Base-by-base conservation (phyloP, 495 filamentous ascomycete species). In the Podospora fimiseda region DNA sequence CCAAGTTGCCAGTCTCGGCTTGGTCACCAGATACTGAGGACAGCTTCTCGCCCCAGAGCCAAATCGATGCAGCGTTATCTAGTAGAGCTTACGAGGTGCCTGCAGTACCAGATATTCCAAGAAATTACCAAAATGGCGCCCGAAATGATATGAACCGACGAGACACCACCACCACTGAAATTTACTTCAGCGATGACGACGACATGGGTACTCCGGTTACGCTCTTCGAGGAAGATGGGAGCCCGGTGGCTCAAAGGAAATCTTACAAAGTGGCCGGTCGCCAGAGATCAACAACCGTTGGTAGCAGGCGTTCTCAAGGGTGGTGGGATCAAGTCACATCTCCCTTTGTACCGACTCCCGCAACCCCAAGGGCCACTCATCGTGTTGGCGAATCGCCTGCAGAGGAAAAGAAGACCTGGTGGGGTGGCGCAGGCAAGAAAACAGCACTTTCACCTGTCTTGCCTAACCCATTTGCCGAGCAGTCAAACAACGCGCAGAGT, bases 311-410 rank as follows among this genome's bases (percentile, higher is more conserved):
- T 33, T 89, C 88, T 3, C 77, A 80, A 33, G 89, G 89, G 9
- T 96, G 90, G 90, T 96, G 90, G 90, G 90, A 88, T 54, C 78
- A 86, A 53, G 78, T 95, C 39, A 84, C 84, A 1, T 90, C 89
- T 1, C 90, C 90, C 0, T 85, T 95, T 50, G 60, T 55, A 7
- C 66, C 64, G 45, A 52, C 56, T 4, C 44, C 61, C 27, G 60
- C 50, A 55, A 61, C 46, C 27, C 60, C 36, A 58, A 60, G 52
- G 30, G 33, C 43, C 27, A 15, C 22, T 5, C 21, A 20, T n/a
- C n/a, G n/a, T 47, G 22, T 18, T 14, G 44, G 44, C n/a, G 44
- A 33, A 47, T n/a, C 44, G n/a, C 7, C 44, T n/a, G 24, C 42
- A 15, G 43, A 45, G 20, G 33, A 33, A 11, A 33, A 33, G 6